Percentiles rank a stretch among this genome's conserved stretches.
phyloP scores from a whole-genome alignment of 352 stramenopile genomes.

The Pythium periplocum region DNA sequence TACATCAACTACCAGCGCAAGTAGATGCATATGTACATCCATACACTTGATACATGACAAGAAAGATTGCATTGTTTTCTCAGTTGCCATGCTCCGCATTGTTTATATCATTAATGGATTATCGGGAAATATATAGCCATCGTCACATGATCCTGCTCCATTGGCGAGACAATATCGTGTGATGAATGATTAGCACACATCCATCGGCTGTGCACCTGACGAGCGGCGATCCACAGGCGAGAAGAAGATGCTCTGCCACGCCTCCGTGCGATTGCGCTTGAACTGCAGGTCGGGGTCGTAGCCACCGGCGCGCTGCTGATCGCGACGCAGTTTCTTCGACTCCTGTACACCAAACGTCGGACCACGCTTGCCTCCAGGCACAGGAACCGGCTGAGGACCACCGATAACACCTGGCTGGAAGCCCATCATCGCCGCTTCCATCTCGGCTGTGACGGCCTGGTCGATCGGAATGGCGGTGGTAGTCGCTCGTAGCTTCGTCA shows the following conservation, averaged over 20 bases:
- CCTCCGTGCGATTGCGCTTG: slow-evolving; percentile 73
- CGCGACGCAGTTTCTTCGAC: slow-evolving; percentile 68
- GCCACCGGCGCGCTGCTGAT: slow-evolving; percentile 75
- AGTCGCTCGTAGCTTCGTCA: slow-evolving; percentile 62
- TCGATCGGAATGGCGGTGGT: slow-evolving; percentile 83
- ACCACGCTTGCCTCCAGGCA: slow-evolving; percentile 74
- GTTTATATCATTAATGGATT: no score
- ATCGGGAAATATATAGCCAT: no score
- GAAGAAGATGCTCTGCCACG: slow-evolving; percentile 78
- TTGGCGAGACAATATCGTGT: no score
- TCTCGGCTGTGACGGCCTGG: slow-evolving; percentile 81
- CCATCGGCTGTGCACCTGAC: slow-evolving; percentile 14
- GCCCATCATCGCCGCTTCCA: slow-evolving; percentile 87
- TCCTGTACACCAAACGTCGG: slow-evolving; percentile 76
- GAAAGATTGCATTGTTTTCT: no score
- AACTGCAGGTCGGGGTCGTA: slow-evolving; percentile 77
- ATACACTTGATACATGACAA: no score
- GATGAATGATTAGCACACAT: slow-evolving; percentile 11
- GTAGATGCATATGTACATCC: slow-evolving; percentile 1
- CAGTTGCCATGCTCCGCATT: no score
- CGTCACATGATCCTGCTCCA: no score
- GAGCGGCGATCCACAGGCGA: slow-evolving; percentile 25
- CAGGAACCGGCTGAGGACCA: slow-evolving; percentile 66
- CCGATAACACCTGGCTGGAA: slow-evolving; percentile 74
- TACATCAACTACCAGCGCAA: slow-evolving; percentile 21